phyloP scores from a whole-genome alignment of 2,329 filamentous ascomycete genomes.

The Hypoxylon sp. region DNA sequence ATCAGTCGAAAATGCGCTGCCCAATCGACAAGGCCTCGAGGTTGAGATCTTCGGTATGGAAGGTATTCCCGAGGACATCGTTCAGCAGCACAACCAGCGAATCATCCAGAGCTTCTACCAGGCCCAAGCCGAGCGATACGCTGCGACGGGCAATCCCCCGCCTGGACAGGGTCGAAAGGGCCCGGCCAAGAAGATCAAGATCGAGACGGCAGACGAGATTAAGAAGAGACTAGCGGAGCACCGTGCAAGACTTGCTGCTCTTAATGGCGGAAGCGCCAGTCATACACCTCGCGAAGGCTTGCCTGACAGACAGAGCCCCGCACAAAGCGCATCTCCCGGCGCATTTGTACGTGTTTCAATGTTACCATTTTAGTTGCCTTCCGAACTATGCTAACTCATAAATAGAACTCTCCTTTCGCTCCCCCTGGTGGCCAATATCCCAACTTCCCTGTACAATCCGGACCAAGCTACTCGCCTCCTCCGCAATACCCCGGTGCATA shows the following conservation, averaged over 20 bases:
- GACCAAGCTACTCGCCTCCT: slow-evolving; percentile 54
- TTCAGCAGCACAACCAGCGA: slow-evolving; percentile 85
- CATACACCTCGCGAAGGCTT: slow-evolving; percentile 63
- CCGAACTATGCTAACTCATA: slow-evolving; percentile 22
- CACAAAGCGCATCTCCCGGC: slow-evolving; percentile 64
- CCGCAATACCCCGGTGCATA: slow-evolving; percentile 56
- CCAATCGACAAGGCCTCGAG: slow-evolving; percentile 86
- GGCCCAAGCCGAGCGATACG: slow-evolving; percentile 84
- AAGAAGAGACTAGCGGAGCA: slow-evolving; percentile 85
- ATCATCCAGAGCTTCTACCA: slow-evolving; percentile 89
- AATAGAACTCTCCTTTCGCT: slow-evolving; percentile 59
- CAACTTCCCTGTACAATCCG: slow-evolving; percentile 56
- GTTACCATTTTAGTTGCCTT: slow-evolving; percentile 4
- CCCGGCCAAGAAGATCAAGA: slow-evolving; percentile 77
- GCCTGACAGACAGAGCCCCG: slow-evolving; percentile 63
- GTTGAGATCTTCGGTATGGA: slow-evolving; percentile 99
- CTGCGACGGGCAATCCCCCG: slow-evolving; percentile 85
- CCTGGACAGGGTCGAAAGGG: slow-evolving; percentile 75
- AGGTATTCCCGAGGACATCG: slow-evolving; percentile 88
- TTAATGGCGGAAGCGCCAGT: slow-evolving; percentile 64
- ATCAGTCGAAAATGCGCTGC: slow-evolving; percentile 91
- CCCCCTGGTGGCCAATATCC: slow-evolving; percentile 57
- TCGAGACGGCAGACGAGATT: slow-evolving; percentile 81
- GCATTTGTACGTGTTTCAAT: slow-evolving; percentile 67
- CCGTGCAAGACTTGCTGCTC: slow-evolving; percentile 74